phyloP scores from a whole-genome alignment of 192 early-diverging fungal genomes.

The Entomortierella chlamydospora region DNA sequence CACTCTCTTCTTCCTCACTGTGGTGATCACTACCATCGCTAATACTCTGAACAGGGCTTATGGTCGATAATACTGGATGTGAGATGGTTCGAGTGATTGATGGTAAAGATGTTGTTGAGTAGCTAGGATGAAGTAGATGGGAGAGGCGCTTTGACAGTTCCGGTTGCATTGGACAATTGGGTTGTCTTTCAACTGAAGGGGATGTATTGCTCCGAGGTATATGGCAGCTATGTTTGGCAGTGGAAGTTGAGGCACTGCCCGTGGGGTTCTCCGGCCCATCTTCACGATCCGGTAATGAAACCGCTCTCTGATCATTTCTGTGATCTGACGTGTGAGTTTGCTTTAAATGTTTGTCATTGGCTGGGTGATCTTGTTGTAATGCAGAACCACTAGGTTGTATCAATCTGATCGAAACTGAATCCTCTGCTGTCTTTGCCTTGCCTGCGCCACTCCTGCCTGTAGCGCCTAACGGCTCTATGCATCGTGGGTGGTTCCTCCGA shows the following conservation, averaged over 20 bases:
- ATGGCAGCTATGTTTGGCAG: too few species aligned
- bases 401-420: background rate
- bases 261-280: too few species aligned
- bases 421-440: background rate
- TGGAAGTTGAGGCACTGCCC: too few species aligned
- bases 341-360: background rate
- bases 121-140: constrained; percentile 28
- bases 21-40: background rate
- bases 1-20: background rate
- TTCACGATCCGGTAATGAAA: too few species aligned
- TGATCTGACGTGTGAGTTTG: too few species aligned
- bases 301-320: too few species aligned
- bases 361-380: background rate
- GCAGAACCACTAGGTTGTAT: too few species aligned
- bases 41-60: background rate
- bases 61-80: constrained; percentile 13
- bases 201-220: too few species aligned
- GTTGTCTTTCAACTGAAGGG: too few species aligned
- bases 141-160: constrained; percentile 33
- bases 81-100: constrained; percentile 25
- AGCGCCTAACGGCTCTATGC: too few species aligned
- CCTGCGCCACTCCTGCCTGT: background rate
- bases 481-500: background rate
- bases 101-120: constrained; percentile 24
- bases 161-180: too few species aligned